Base-by-base conservation (phyloP, 176 grass and related monocot genomes). In the Oryza brachyantha region DNA sequence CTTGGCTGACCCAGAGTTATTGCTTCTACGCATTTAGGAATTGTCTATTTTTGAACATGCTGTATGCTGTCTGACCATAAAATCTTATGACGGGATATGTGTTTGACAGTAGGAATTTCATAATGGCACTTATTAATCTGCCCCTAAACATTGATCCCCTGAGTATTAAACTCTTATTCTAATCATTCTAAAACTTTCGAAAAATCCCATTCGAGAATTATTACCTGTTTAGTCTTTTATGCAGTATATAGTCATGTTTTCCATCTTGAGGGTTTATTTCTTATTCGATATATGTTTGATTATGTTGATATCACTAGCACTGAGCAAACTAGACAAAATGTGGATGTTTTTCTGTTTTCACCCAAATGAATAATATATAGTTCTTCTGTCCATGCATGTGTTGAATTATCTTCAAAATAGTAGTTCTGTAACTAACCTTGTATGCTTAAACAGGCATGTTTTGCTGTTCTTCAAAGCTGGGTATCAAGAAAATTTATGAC, bases 401-500 rank as follows among this genome's bases (percentile, higher is more conserved):
- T 13, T 48, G 58, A 2, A 60, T 55, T 40, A 2, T 79, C 62
- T 66, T 43, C 27, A 24, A 9, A 34, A 13, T 28, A 41, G 1
- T 45, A 65, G 24, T 66, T 79, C 35, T 5, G 29, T 68, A 48
- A 28, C 42, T 86, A 66, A 82, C 64, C 62, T 70, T 60, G 13
- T 79, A 58, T 36, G 1, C 14, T 90, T 79, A 50, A 62, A 66
- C 55, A 98, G 95, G 95, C 95, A 70, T 98, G 92, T 75, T 92
- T 81, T 46, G 89, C 90, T 68, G 90, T 98, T 87, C 95, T 98
- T 74, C 95, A 98, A 87, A 98, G 95, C 54, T 98, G 95, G 95
- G 89, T 93, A 34, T 98, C 92, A 77, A 94, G 86, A 76, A 98
- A 94, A 68, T 98, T 94, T 83, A 94, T 98, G 95, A 98, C 92